Base-by-base conservation (phyloP, 495 filamentous ascomycete genomes). In the Hapsidospora chrysogenum region DNA sequence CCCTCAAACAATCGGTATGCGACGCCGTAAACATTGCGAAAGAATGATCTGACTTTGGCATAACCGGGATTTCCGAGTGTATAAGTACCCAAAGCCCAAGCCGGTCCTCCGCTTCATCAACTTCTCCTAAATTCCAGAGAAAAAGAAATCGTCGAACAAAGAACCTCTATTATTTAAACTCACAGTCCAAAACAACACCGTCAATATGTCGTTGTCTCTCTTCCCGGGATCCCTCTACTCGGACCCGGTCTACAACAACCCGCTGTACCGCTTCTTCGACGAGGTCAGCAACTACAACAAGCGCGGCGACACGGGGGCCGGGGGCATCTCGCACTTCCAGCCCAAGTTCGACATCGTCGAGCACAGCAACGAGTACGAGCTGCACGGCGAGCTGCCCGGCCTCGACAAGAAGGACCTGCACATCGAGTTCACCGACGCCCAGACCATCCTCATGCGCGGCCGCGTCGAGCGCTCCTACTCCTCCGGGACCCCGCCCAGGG, bases 341-440 rank as follows among this genome's bases (percentile, higher is more conserved):
- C 32, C 17, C 11, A 19, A 71, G 41, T 94, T 95, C 57, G 86
- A 95, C 49, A 66, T 92, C 30, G 67, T 68, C 38, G 85, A 93
- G 56, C 53, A 62, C 2, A 60, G 67, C 28, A 48, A 72, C 10
- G 51, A 50, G 44, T 96, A 87, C 54, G 69, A 85, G 45, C 74
- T 96, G 2, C 74, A 89, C 46, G 85, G 85, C 45, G 87, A 94
- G 54, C 68, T 94, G 0, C 84, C 87, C 0, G 87, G 87, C 26
- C 64, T 85, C 31, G 69, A 80, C 32, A 78, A 82, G 48, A 70
- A 78, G 38, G 64, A 92, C 46, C 56, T 94, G 41, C 58, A 71
- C 35, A 80, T 94, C 46, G 83, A 92, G 53, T 93, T 93, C 65
- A 72, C 70, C 33, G 86, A 93, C 49, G 56, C 65, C 3, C 66